phyloP scores from a whole-genome alignment of 1,284 basidiomycete species.

The Omphalotus olearius region DNA sequence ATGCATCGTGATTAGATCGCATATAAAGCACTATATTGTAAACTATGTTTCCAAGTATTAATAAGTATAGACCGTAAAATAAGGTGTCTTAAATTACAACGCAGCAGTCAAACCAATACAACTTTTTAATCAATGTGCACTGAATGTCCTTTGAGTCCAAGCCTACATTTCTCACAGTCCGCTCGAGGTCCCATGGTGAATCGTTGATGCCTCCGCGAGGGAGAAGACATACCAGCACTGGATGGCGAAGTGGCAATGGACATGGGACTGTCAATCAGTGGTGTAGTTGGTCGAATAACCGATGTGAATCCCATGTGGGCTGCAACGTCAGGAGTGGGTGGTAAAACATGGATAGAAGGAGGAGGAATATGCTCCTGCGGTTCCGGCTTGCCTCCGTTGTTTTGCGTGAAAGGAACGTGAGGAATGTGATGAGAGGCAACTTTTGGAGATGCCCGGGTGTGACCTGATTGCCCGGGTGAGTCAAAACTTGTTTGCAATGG shows the following conservation, averaged over 20 bases:
- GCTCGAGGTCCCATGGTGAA: conserved; percentile 71
- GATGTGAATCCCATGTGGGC: conserved; percentile 8
- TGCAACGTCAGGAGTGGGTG: conserved; percentile 31
- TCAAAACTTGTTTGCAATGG: conserved; percentile 17
- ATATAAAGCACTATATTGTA: too few relatives aligned
- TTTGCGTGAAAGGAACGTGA: not conserved
- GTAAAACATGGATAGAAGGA: conserved; percentile 32
- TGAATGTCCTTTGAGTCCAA: conserved; percentile 67
- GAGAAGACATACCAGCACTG: conserved; percentile 20
- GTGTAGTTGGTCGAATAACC: conserved; percentile 20
- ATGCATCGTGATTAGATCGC: not conserved
- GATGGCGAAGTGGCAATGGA: conserved; percentile 22
- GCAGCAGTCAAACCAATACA: not conserved
- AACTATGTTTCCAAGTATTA: too few relatives aligned
- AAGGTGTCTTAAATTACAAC: not conserved
- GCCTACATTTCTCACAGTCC: conserved; percentile 67
- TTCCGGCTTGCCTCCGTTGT: not conserved
- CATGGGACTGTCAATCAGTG: conserved; percentile 15
- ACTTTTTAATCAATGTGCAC: conserved; percentile 53
- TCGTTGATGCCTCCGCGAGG: conserved; percentile 35
- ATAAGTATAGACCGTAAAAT: not conserved
- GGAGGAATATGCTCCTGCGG: conserved; percentile 17
- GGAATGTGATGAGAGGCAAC: not conserved
- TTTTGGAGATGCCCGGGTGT: not conserved
- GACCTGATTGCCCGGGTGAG: conserved; percentile 4